These are phyloP conservation scores for Maudiozyma turicensis DNA, from an alignment of 805 yeast genomes.

Conservation along the genomic window DNA sequence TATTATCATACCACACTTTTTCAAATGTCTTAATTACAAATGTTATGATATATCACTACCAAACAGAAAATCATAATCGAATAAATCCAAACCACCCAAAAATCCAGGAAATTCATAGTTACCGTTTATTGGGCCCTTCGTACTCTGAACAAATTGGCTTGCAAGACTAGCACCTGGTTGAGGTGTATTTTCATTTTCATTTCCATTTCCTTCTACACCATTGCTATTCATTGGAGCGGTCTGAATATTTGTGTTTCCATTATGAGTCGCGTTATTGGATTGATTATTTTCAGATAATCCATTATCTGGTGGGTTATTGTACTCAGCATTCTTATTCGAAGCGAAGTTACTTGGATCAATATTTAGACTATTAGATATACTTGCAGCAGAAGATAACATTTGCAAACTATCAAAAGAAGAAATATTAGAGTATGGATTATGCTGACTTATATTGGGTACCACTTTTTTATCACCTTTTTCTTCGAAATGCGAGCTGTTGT, in stretches of 20 bases:
- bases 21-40: background rate
- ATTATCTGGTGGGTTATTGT: background rate
- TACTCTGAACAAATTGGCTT: conserved; percentile 3
- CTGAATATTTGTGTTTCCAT: no score
- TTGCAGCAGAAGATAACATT: conserved; percentile 13
- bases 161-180: background rate
- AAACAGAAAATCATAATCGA: conserved; percentile 24
- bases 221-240: background rate
- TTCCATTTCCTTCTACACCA: background rate
- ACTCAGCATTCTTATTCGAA: background rate
- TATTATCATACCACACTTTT: background rate
- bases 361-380: conserved; percentile 9
- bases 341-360: conserved; percentile 1
- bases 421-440: background rate
- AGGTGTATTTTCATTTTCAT: background rate
- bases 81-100: conserved; percentile 23
- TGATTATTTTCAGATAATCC: no score
- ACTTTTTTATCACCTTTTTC: background rate
- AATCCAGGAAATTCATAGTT: conserved; percentile 13
- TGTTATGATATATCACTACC: conserved; percentile 15
- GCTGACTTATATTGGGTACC: background rate
- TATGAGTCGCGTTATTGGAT: no score
- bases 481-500: background rate
- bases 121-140: background rate
- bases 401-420: conserved; percentile 10